Percentiles rank a stretch among this genome's conserved stretches.
phyloP scores from a whole-genome alignment of 164 flowering plant species.

The Brasenia schreberi region DNA sequence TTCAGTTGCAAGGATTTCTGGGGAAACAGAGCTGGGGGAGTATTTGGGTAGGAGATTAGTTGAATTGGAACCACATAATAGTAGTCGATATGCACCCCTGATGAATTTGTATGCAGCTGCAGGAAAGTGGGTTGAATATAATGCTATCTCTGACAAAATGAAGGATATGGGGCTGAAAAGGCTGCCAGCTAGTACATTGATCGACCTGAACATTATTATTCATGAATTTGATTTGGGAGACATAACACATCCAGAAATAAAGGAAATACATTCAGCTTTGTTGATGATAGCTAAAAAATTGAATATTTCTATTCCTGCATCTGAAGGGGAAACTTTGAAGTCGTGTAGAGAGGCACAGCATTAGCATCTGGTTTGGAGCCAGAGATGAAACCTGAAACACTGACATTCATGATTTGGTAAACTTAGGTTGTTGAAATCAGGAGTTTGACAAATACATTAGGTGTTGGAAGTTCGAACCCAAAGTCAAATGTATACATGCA shows the following conservation, averaged over 20 bases:
- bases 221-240: constrained; percentile 1
- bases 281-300: neutral
- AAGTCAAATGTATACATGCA: no score
- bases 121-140: neutral
- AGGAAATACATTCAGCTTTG: neutral
- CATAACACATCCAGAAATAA: neutral
- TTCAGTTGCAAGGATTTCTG: constrained; percentile 3
- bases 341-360: neutral
- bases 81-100: constrained; percentile 1
- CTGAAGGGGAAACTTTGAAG: neutral
- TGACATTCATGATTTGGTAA: no score
- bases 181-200: neutral
- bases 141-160: neutral
- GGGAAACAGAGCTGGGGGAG: neutral
- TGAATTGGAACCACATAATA: constrained; percentile 3
- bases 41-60: neutral
- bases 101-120: constrained; percentile 1
- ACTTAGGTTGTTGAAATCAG: no score
- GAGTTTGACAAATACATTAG: no score
- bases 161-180: constrained; percentile 1
- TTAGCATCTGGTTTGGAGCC: no score
- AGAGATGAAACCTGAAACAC: no score
- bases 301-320: neutral
- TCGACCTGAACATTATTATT: constrained; percentile 2
- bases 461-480: no score